Percentiles rank a stretch among this genome's conserved stretches.
Evolutionary conservation across 164 flowering plant genomes (phyloP).

Genomic region (Aristolochia californica): DNA sequence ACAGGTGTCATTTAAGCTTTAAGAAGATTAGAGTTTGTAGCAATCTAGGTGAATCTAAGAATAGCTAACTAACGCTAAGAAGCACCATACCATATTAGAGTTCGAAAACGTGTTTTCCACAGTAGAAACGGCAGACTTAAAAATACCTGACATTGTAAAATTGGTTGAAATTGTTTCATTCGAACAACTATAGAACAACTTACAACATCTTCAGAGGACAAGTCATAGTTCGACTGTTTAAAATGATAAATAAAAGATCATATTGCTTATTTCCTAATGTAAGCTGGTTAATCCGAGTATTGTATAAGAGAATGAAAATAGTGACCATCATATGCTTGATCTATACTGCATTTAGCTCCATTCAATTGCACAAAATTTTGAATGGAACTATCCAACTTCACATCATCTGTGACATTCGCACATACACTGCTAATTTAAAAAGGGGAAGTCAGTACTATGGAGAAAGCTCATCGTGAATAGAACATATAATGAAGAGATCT

Average conservation of each 20-base stretch:
- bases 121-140: constrained; percentile 69
- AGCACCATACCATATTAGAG: constrained; percentile 37
- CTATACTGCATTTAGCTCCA: too few species aligned
- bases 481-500: constrained; percentile 91
- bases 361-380: too few species aligned
- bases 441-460: too few species aligned
- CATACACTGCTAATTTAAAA: too few species aligned
- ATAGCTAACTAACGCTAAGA: background rate
- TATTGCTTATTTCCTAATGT: too few species aligned
- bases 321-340: too few species aligned
- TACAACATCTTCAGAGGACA: background rate
- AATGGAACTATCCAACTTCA: background rate
- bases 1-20: background rate
- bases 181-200: background rate
- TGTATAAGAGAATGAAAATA: too few species aligned
- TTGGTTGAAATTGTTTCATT: background rate
- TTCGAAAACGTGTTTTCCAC: constrained; percentile 64
- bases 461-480: constrained; percentile 63
- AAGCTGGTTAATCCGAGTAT: too few species aligned
- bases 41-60: too few species aligned
- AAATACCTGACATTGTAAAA: constrained; percentile 61
- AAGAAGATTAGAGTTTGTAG: background rate
- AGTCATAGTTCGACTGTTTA: too few species aligned
- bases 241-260: too few species aligned
- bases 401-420: too few species aligned